phyloP scores from a whole-genome alignment of 1,284 basidiomycete species.

The Ceratobasidium sp. region DNA sequence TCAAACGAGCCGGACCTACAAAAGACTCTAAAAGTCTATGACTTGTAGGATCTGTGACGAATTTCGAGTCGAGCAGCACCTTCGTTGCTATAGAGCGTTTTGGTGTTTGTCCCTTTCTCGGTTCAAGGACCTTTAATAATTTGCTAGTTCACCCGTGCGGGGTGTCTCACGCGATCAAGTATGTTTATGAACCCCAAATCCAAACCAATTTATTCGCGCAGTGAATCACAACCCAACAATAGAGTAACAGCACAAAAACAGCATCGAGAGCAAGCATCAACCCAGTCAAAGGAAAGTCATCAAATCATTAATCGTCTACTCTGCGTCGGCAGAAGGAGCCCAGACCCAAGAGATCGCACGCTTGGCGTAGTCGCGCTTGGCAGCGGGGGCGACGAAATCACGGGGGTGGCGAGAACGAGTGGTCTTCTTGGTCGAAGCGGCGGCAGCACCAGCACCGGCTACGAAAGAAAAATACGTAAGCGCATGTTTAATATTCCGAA shows the following conservation, averaged over 20 bases:
- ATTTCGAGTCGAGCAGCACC: no score
- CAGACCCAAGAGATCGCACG: conserved; percentile 1
- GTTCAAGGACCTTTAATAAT: no score
- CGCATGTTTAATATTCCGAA: background rate
- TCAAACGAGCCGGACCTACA: no score
- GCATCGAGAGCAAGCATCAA: no score
- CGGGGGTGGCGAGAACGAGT: conserved; percentile 11
- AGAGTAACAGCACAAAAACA: conserved; percentile 14
- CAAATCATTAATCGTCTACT: no score
- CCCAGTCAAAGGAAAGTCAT: no score
- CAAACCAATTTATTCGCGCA: conserved; percentile 31
- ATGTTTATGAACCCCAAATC: conserved; percentile 15
- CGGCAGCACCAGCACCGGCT: conserved; percentile 1
- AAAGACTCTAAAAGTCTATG: no score
- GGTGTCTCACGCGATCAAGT: background rate
- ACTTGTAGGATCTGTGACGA: no score
- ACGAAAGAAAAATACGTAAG: background rate
- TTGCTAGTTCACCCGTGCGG: no score
- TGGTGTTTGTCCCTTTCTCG: no score
- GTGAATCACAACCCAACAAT: conserved; percentile 33
- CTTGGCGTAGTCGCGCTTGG: conserved; percentile 10
- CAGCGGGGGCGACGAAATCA: conserved; percentile 30
- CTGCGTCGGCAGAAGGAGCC: no score
- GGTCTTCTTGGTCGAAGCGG: background rate
- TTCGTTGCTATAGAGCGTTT: no score